Evolutionary conservation across 805 yeast genomes (phyloP).

Genomic region (Teunomyces stri): DNA sequence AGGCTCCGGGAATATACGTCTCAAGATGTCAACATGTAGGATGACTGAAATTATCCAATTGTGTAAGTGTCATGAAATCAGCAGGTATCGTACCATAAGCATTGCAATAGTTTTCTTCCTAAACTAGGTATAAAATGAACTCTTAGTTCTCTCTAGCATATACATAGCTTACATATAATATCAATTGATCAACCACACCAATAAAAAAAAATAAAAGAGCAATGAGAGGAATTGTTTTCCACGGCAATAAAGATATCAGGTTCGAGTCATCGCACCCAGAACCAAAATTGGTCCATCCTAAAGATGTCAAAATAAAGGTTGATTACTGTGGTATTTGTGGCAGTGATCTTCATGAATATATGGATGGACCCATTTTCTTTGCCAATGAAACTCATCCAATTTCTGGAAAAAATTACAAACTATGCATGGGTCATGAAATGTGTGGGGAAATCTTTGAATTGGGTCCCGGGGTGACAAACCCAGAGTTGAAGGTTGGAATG

Average conservation of each 20-base stretch:
- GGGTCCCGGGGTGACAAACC: background rate
- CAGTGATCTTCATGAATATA: constrained; percentile 3
- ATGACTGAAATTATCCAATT: background rate
- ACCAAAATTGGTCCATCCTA: background rate
- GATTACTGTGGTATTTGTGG: constrained; percentile 5
- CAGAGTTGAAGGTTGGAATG: background rate
- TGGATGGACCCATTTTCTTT: constrained; percentile 4
- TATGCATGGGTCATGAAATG: constrained; percentile 5
- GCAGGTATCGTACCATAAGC: background rate
- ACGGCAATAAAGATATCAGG: constrained; percentile 3
- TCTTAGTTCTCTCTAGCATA: background rate
- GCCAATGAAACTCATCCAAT: background rate
- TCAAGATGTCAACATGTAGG: background rate
- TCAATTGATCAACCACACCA: background rate
- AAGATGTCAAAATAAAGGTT: constrained; percentile 5
- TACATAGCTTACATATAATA: background rate
- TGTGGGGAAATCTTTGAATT: constrained; percentile 4
- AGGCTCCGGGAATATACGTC: background rate
- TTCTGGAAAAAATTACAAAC: background rate
- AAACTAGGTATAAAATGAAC: background rate
- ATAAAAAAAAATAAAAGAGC: background rate
- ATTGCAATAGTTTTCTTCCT: background rate
- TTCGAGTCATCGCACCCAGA: constrained; percentile 4
- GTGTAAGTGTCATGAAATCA: background rate
- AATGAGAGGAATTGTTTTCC: constrained; percentile 5